Conservation (phyloP, 2,329 filamentous ascomycete species). For the Aureobasidium sp. region DNA sequence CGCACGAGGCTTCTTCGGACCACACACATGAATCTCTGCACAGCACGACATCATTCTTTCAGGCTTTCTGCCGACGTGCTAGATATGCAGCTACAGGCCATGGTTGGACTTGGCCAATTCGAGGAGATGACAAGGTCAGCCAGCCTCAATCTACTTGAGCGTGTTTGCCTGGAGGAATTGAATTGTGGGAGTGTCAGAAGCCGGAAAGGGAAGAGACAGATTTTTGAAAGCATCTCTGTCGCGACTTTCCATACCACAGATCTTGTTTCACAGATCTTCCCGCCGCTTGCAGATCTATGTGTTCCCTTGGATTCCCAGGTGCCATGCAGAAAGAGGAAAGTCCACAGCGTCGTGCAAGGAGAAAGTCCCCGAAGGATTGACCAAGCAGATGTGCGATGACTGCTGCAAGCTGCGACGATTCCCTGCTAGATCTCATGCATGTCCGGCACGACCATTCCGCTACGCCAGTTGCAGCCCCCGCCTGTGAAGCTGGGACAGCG, state of each 20-base stretch:
- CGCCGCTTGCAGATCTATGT: slow-evolving; percentile 11
- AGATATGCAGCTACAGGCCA: slow-evolving; percentile 8
- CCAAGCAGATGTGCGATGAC: background rate
- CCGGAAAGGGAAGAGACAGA: background rate
- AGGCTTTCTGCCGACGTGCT: slow-evolving; percentile 7
- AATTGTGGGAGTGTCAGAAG: background rate
- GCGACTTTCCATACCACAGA: background rate
- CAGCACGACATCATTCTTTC: slow-evolving; percentile 2
- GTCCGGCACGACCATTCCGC: slow-evolving; percentile 12
- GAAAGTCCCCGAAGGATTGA: slow-evolving; percentile 1
- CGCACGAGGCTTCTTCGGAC: slow-evolving; percentile 9
- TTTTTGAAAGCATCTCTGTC: background rate
- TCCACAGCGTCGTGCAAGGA: slow-evolving; percentile 7
- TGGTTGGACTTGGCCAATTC: background rate
- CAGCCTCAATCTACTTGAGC: background rate
- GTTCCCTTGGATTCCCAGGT: background rate
- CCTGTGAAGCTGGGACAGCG: background rate
- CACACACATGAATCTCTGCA: background rate
- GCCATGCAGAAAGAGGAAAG: slow-evolving; percentile 10
- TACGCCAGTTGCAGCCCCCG: slow-evolving; percentile 4
- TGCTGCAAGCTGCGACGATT: background rate
- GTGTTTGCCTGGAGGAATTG: background rate
- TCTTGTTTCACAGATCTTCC: slow-evolving; percentile 14
- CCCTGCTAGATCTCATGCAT: slow-evolving; percentile 15
- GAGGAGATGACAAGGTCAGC: background rate